Evolutionary conservation across 495 filamentous ascomycete genomes (phyloP).

Genomic region (Cetradonia linearis): DNA sequence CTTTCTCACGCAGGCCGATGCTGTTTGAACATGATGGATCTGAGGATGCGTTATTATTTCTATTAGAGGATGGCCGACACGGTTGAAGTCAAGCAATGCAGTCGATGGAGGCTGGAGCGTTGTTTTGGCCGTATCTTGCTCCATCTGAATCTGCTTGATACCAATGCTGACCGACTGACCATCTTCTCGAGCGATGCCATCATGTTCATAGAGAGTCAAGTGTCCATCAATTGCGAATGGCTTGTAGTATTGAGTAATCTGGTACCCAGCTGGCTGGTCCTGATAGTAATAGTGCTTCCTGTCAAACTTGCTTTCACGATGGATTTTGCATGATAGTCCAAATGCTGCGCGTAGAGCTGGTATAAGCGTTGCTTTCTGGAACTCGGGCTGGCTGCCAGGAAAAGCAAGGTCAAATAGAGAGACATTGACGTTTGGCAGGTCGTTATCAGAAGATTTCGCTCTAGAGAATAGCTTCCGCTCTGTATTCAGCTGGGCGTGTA

Average conservation of each 20-base stretch:
- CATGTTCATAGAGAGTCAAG: slow-evolving; percentile 58
- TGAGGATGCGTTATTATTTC: slow-evolving; percentile 90
- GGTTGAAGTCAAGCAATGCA: slow-evolving; percentile 88
- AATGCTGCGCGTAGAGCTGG: slow-evolving; percentile 84
- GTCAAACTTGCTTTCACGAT: slow-evolving; percentile 71
- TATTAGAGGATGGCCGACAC: slow-evolving; percentile 79
- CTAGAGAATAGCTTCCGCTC: slow-evolving; percentile 75
- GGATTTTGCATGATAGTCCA: slow-evolving; percentile 69
- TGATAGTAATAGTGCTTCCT: slow-evolving; percentile 98
- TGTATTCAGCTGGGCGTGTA: slow-evolving; percentile 93
- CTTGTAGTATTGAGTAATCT: slow-evolving; percentile 93
- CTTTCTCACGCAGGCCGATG: slow-evolving; percentile 79
- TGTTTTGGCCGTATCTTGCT: slow-evolving; percentile 96
- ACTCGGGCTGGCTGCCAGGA: slow-evolving; percentile 76
- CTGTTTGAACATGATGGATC: slow-evolving; percentile 74
- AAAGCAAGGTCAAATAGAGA: slow-evolving; percentile 82
- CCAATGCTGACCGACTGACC: slow-evolving; percentile 57
- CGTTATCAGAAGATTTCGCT: slow-evolving; percentile 59
- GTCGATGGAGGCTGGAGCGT: slow-evolving; percentile 59
- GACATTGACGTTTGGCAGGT: slow-evolving; percentile 71
- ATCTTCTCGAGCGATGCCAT: slow-evolving; percentile 66
- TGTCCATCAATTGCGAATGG: slow-evolving; percentile 74
- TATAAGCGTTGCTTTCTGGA: slow-evolving; percentile 74
- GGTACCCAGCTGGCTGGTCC: slow-evolving; percentile 92
- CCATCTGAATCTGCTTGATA: slow-evolving; percentile 90